Conservation (phyloP, 2,329 filamentous ascomycete genomes). For the Clonostachys sp. region DNA sequence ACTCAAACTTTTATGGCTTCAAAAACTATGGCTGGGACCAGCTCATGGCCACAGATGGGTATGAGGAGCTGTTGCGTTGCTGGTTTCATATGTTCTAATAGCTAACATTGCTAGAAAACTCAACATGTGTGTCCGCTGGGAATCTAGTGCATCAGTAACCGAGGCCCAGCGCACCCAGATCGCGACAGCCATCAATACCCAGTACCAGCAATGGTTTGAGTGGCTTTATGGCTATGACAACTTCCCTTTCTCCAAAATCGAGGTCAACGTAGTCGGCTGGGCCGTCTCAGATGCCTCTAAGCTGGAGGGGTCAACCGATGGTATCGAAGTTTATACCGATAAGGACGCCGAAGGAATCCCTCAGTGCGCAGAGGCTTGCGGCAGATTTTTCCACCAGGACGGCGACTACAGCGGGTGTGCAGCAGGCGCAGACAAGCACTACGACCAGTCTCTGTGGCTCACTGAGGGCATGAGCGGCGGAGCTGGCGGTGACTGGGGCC, state of each 20-base stretch:
- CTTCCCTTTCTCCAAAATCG: slow-evolving; percentile 32
- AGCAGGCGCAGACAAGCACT: slow-evolving; percentile 21
- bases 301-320: slow-evolving; percentile 27
- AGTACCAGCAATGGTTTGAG: slow-evolving; percentile 34
- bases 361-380: slow-evolving; percentile 22
- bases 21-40: background rate
- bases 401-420: slow-evolving; percentile 1
- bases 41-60: background rate
- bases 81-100: too few relatives aligned
- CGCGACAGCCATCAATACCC: slow-evolving; percentile 21
- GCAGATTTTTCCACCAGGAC: slow-evolving; percentile 1
- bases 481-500: slow-evolving; percentile 41
- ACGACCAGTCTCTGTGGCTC: slow-evolving; percentile 42
- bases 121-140: slow-evolving; percentile 36
- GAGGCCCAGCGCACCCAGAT: slow-evolving; percentile 29
- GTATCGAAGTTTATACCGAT: slow-evolving; percentile 34
- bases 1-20: background rate
- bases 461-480: slow-evolving; percentile 37
- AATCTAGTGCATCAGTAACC: slow-evolving; percentile 26
- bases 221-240: slow-evolving; percentile 35
- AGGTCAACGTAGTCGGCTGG: slow-evolving; percentile 34
- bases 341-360: slow-evolving; percentile 30
- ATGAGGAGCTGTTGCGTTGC: background rate
- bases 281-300: slow-evolving; percentile 29
- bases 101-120: background rate